Conservation (phyloP, 257 asterid genomes). For the Agastache rugosa region DNA sequence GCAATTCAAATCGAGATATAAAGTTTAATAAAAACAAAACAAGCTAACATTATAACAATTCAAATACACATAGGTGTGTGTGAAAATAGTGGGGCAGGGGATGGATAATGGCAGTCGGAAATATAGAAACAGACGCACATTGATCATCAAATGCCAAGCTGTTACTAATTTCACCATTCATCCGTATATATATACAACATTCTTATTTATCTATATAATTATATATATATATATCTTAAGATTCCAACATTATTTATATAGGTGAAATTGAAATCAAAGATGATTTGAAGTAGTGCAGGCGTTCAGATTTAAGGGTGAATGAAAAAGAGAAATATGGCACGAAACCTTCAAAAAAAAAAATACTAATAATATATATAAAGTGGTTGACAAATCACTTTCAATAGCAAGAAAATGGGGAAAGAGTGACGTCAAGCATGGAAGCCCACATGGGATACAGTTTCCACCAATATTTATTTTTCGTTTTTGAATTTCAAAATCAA, state of each 20-base stretch:
- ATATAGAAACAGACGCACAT: neutral
- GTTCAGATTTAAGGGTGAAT: neutral
- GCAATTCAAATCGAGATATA: no score
- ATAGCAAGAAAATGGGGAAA: constrained; percentile 36
- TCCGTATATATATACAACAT: no score
- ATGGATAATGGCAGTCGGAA: neutral
- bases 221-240: no score
- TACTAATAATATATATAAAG: constrained; percentile 6
- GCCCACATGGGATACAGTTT: constrained; percentile 68
- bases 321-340: neutral
- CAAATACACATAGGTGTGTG: no score
- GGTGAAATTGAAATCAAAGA: no score
- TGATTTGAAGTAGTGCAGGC: no score
- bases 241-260: no score
- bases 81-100: neutral
- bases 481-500: constrained; percentile 34
- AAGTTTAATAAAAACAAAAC: no score
- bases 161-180: neutral
- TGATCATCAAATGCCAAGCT: neutral
- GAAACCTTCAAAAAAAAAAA: neutral
- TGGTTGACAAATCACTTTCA: constrained; percentile 73
- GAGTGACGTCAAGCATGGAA: constrained; percentile 61
- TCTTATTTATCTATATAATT: no score
- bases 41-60: no score
- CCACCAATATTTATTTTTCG: neutral